Percentiles rank a stretch among this genome's conserved stretches.
These are phyloP conservation scores for Aspergillus japonicus DNA, from an alignment of 2,329 filamentous ascomycete genomes.

Conservation along the genomic window DNA sequence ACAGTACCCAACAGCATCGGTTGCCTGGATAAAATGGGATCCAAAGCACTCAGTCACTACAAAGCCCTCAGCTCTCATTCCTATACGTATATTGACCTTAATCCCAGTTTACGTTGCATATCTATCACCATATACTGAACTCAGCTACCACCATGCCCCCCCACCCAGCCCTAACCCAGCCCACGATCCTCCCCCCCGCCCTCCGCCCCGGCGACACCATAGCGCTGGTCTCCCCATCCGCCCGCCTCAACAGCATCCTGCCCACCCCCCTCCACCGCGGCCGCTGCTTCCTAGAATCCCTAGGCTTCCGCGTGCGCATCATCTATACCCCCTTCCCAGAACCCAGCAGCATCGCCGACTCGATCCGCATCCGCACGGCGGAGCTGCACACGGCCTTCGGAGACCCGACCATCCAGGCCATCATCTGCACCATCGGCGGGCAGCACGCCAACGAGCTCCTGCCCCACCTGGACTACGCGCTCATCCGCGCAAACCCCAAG, in stretches of 20 bases:
- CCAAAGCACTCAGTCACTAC: no score
- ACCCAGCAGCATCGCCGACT: neutral
- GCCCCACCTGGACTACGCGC: constrained; percentile 26
- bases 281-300: neutral
- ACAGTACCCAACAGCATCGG: no score
- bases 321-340: neutral
- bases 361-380: constrained; percentile 14
- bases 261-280: constrained; percentile 10
- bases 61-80: no score
- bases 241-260: constrained; percentile 26
- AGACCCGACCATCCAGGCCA: constrained; percentile 23
- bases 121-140: no score
- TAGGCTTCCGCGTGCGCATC: neutral
- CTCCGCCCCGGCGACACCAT: constrained; percentile 28
- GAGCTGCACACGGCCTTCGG: neutral
- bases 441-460: constrained; percentile 27
- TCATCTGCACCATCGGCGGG: constrained; percentile 31
- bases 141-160: neutral
- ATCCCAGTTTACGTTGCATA: no score
- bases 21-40: no score
- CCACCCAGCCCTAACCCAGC: neutral
- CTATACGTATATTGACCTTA: no score
- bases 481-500: constrained; percentile 31
- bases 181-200: constrained; percentile 15
- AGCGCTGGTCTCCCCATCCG: constrained; percentile 32